Conservation (phyloP, 2,329 filamentous ascomycete species). For the Beauveria scarabaeidicola region DNA sequence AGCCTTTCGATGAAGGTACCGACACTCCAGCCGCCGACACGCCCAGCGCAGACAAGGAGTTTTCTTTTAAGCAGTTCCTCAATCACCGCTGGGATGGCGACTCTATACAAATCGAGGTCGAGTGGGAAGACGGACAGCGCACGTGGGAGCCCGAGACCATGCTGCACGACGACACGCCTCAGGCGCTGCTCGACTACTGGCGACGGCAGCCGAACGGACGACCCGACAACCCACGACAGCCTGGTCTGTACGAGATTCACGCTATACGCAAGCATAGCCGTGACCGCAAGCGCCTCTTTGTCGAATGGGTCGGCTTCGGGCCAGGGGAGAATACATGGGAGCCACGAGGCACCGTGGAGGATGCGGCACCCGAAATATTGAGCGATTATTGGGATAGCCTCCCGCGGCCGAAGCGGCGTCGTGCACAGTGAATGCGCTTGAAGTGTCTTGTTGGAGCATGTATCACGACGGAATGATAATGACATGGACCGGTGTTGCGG, state of each 20-base stretch:
- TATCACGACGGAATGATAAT: too few species aligned
- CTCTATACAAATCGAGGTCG: conserved; percentile 31
- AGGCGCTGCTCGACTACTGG: conserved; percentile 27
- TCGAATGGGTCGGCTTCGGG: conserved; percentile 30
- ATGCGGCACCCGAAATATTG: conserved; percentile 20
- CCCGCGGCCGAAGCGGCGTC: conserved; percentile 4
- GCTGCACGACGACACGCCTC: conserved; percentile 25
- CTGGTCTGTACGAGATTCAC: conserved; percentile 25
- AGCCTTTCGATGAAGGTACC: background rate
- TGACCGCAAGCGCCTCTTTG: conserved; percentile 20
- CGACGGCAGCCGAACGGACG: conserved; percentile 20
- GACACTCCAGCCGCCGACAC: background rate
- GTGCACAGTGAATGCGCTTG: background rate
- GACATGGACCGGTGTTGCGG: too few species aligned
- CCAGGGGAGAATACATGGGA: conserved; percentile 24
- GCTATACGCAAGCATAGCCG: conserved; percentile 25
- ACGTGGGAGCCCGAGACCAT: conserved; percentile 28
- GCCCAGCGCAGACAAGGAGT: background rate
- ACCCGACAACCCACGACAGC: conserved; percentile 23
- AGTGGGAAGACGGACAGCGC: conserved; percentile 22
- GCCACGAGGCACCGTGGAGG: conserved; percentile 17
- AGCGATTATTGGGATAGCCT: conserved; percentile 20
- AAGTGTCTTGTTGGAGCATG: too few species aligned
- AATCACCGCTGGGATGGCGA: conserved; percentile 23
- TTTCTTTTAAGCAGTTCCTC: background rate